Evolutionary conservation across 139 green algal genomes (phyloP).

Genomic region (Picochlorum sp.): DNA sequence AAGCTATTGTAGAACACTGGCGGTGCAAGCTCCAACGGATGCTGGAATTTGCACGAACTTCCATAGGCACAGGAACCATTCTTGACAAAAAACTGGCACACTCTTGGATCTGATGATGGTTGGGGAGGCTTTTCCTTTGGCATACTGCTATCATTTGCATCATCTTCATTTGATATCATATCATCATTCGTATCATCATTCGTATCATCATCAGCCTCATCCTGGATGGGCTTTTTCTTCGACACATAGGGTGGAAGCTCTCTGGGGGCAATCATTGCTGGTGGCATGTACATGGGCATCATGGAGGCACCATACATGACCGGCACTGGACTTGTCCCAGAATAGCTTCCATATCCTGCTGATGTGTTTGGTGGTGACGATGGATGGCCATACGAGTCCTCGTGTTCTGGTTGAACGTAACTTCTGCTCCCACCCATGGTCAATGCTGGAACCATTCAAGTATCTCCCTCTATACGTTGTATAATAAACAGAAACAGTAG

Average conservation of each 20-base stretch:
- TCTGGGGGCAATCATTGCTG: background rate
- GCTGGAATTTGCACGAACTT: conserved; percentile 43
- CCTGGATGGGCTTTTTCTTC: background rate
- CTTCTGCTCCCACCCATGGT: no score
- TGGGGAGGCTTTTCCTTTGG: background rate
- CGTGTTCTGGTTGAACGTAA: no score
- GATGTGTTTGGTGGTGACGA: no score
- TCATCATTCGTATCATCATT: background rate
- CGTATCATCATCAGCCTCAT: background rate
- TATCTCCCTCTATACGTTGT: no score
- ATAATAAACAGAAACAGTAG: no score
- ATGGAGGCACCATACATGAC: no score
- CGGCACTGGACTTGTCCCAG: no score
- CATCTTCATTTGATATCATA: background rate
- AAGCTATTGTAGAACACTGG: conserved; percentile 35
- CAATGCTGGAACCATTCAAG: no score
- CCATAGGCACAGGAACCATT: conserved; percentile 45
- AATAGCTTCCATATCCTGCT: no score
- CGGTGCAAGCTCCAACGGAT: conserved; percentile 28
- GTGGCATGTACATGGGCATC: no score
- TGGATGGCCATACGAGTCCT: no score
- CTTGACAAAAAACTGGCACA: conserved; percentile 46
- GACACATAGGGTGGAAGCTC: conserved; percentile 3
- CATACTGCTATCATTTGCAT: background rate
- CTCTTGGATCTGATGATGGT: background rate